Percentiles rank a stretch among this genome's conserved stretches.
Evolutionary conservation across 768 basidiomycete genomes (phyloP).

Genomic region (Tulasnella calospora): DNA sequence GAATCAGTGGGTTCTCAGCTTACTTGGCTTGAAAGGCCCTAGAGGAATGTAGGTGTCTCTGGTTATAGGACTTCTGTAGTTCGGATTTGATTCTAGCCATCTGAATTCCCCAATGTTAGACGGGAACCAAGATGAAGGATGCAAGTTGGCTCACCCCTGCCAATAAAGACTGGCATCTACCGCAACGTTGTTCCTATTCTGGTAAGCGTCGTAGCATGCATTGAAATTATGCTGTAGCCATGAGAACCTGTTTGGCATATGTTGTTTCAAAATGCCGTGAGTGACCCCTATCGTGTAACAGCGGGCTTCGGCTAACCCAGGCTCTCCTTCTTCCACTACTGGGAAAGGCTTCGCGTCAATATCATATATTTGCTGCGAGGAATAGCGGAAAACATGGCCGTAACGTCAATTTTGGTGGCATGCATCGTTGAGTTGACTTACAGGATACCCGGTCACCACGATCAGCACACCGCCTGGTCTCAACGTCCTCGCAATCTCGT

Average conservation of each 20-base stretch:
- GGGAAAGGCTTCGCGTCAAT: constrained; percentile 20
- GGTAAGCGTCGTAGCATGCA: not conserved
- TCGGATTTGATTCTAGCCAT: constrained; percentile 21
- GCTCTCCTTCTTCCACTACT: constrained; percentile 15
- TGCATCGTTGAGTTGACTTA: not conserved
- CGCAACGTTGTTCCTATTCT: constrained; percentile 1
- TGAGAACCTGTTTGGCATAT: not conserved
- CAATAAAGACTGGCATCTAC: constrained; percentile 10
- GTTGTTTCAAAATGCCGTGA: not conserved
- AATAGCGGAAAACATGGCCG: not conserved
- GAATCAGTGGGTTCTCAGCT: not conserved
- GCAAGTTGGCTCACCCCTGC: not conserved
- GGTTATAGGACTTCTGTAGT: not conserved
- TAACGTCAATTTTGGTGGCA: not conserved
- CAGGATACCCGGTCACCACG: constrained; percentile 19
- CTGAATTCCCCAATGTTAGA: not conserved
- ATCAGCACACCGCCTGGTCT: constrained; percentile 26
- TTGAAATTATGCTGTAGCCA: constrained; percentile 20
- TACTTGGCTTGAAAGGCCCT: constrained; percentile 15
- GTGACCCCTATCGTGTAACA: not conserved
- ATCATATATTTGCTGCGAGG: constrained; percentile 7
- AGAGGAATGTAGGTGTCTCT: constrained; percentile 15
- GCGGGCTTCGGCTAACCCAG: not conserved
- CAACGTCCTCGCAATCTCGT: constrained; percentile 24
- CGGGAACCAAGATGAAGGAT: not conserved